Evolutionary conservation across 805 yeast species (phyloP), one percentile per base, ranked within the genome.

Genomic region (Komagataella pastoris): DNA sequence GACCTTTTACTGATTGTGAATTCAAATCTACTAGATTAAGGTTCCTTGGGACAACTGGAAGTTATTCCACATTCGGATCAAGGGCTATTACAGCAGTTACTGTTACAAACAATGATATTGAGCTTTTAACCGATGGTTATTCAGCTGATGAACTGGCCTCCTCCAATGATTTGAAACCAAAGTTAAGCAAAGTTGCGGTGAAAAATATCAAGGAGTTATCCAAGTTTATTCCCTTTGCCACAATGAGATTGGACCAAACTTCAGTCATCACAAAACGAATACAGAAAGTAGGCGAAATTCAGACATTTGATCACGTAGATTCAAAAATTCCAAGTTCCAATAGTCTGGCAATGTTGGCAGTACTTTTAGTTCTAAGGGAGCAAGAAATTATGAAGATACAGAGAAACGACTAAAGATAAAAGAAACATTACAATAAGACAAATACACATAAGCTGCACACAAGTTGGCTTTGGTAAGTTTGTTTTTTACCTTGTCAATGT

Each of bases 401-500:
- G 14, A 30, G n/a, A 14, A 30, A 30, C 10, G 40, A 30, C 10
- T 30, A 5, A 30, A 8, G 14, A 30, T 30, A 30, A 30, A 12
- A 30, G 40, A 30, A 10, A 30, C 40, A 30, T 30, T 30, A 30
- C 10, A 30, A 30, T 10, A 30, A 30, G 40, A 30, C 12, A 30
- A 30, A 30, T 30, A 30, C 14, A 30, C 40, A 10, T 30, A 30
- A 21, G 3, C 40, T 30, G 14, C 40, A 30, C 40, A 30, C 40
- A 30, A 30, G 14, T 17, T 46, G 47, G n/a, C 24, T 46, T 44
- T 21, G 21, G 17, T 14, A n/a, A 18, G 14, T 21, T 46, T 23
- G 10, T 46, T 44, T 1, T 44, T 21, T 7, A 46, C 47, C 7
- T n/a, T n/a, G 55, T 54, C 21, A 64, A 30, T 3, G 70, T 66